These are phyloP conservation scores for Saraca asoca DNA, from an alignment of 331 rosid genomes.

Conservation along the genomic window DNA sequence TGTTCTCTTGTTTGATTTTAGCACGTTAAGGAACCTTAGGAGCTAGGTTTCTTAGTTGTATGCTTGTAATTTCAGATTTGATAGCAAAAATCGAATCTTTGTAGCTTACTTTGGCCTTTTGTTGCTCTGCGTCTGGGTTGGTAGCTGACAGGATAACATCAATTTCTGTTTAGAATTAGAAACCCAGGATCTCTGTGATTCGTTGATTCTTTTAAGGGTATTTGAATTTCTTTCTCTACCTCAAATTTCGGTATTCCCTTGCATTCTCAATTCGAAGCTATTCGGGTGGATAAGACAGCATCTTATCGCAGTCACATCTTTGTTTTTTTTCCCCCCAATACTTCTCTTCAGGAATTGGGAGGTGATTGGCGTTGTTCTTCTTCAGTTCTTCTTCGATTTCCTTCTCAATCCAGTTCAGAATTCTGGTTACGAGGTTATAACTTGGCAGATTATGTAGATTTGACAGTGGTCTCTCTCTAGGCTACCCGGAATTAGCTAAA, in stretches of 20 bases:
- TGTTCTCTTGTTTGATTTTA: slow-evolving; percentile 38
- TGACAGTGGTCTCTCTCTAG: slow-evolving; percentile 41
- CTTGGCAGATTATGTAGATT: slow-evolving; percentile 49
- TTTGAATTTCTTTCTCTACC: slow-evolving; percentile 47
- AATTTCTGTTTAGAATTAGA: slow-evolving; percentile 53
- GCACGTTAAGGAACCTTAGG: slow-evolving; percentile 27
- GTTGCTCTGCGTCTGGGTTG: slow-evolving; percentile 56
- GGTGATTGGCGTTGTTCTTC: slow-evolving; percentile 38
- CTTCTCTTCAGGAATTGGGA: slow-evolving; percentile 38
- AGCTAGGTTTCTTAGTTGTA: slow-evolving; percentile 37
- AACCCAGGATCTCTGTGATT: slow-evolving; percentile 68
- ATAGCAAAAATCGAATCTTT: slow-evolving; percentile 54
- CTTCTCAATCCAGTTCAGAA: slow-evolving; percentile 33
- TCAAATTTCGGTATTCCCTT: slow-evolving; percentile 38
- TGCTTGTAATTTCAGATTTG: slow-evolving; percentile 40
- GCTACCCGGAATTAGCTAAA: slow-evolving; percentile 43
- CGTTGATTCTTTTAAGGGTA: slow-evolving; percentile 53
- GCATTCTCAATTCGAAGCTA: slow-evolving; percentile 48
- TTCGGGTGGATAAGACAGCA: slow-evolving; percentile 77
- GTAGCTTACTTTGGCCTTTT: slow-evolving; percentile 46
- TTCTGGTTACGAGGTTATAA: slow-evolving; percentile 39
- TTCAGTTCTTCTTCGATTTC: slow-evolving; percentile 33
- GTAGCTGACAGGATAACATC: slow-evolving; percentile 66
- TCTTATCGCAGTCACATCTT: slow-evolving; percentile 46
- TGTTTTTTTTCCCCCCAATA: slow-evolving; percentile 6